phyloP scores from a whole-genome alignment of 139 green algal genomes.

The Chlorella vulgaris region DNA sequence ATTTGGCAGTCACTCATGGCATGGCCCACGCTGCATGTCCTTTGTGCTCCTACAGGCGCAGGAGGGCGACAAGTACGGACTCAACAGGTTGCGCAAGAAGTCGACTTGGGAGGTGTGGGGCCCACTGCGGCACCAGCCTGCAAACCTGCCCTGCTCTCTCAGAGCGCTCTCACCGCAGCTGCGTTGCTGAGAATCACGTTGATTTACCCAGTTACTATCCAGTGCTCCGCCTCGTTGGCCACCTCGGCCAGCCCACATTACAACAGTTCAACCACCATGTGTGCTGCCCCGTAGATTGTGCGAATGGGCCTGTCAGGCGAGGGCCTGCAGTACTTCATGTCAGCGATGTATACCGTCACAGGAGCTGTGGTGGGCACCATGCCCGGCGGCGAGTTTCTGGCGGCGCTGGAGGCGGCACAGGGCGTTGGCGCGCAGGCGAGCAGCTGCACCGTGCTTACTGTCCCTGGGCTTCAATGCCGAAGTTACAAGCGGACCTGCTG shows the following conservation, averaged over 20 bases:
- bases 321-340: constrained; percentile 21
- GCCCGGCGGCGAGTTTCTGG: constrained; percentile 50
- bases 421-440: neutral
- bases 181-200: no score
- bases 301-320: constrained; percentile 34
- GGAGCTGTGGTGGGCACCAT: constrained; percentile 48
- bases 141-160: no score
- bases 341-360: constrained; percentile 33
- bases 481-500: neutral
- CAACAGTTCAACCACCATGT: no score
- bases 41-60: neutral
- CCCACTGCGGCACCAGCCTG: no score
- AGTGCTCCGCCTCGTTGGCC: no score
- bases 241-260: no score
- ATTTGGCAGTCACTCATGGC: no score
- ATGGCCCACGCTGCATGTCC: neutral
- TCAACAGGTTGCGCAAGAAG: constrained; percentile 23
- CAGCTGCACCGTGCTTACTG: neutral
- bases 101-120: constrained; percentile 19
- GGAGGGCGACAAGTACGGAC: constrained; percentile 29
- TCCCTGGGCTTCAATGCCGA: neutral
- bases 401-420: neutral
- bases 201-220: no score
- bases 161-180: no score
- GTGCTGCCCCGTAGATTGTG: no score